A percentile compares a stretch with the other conserved stretches of the same genome.
Evolutionary conservation across 2,329 filamentous ascomycete species (phyloP).

Genomic region (Thermoascus crustaceus): DNA sequence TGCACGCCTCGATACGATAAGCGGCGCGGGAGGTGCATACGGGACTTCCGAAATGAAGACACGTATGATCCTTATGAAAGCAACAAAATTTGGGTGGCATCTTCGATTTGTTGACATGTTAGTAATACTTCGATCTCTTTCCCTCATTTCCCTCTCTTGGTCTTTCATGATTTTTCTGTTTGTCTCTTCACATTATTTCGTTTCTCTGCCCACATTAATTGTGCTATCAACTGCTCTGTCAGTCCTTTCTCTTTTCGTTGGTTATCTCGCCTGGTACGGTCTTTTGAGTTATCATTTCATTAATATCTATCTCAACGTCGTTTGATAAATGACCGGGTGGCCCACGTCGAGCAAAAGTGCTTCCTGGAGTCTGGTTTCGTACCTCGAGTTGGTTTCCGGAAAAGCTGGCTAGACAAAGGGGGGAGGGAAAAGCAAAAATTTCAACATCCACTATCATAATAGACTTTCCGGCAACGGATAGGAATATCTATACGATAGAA

Average conservation of each 20-base stretch:
- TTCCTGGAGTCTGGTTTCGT: no score
- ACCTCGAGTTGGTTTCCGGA: no score
- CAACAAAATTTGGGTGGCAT: neutral
- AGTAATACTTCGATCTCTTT: neutral
- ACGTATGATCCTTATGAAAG: neutral
- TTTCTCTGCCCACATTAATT: neutral
- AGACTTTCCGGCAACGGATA: no score
- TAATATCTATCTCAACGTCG: no score
- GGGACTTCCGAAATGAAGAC: neutral
- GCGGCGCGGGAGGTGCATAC: neutral
- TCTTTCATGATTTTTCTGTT: neutral
- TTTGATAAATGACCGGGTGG: no score
- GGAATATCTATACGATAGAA: no score
- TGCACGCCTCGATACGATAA: neutral
- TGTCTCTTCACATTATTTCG: neutral
- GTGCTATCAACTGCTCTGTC: neutral
- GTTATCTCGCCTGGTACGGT: no score
- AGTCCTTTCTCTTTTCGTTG: neutral
- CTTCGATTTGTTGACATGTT: neutral
- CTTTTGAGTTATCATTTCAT: no score
- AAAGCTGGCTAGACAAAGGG: no score
- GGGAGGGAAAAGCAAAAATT: no score
- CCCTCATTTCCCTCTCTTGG: neutral
- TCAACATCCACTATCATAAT: no score
- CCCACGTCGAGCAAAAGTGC: no score